Evolutionary conservation across 2,329 filamentous ascomycete genomes (phyloP), one percentile per base, ranked within the genome.

Genomic region (Cryphonectria parasitica): DNA sequence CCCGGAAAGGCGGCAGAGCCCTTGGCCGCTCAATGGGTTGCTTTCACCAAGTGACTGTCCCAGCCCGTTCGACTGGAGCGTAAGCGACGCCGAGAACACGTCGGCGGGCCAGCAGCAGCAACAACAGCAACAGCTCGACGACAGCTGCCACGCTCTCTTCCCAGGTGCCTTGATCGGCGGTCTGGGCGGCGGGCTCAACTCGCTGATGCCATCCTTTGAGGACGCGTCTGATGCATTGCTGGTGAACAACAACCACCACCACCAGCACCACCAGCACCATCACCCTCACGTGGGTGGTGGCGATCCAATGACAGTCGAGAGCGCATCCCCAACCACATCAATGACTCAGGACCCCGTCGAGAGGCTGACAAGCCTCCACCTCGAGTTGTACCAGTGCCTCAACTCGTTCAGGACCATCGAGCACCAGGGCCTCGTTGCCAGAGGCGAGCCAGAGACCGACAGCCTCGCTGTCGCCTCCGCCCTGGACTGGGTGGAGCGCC

Each of bases 361-460:
- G 63, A 45, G 28, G 25, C n/a, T 64, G 19, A 64, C 63, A 4
- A 64, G 43, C 28, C 63, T 64, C 43, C n/a, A 64, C 31, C 63
- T 64, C 41, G 63, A 64, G 41, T 43, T 64, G 63, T 64, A 64
- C 43, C 63, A 64, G 31, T 64, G 63, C 22, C 63, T 64, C n/a
- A 64, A 64, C 41, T 49, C 43, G 13, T 64, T 64, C 25, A 31
- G 63, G 8, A 36, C 63, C 63, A 45, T 64, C 17, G 63, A 64
- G 63, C 25, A 49, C 25, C 63, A 64, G 43, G 25, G 43, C 61
- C 36, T 49, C 25, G 15, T 58, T 15, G 54, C 31, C 15, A 31
- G 25, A 25, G 28, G 54, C 25, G 54, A 36, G 43, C 41, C n/a
- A 28, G 63, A 34, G 5, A 19, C 8, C 17, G 63, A 34, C 43